These are phyloP conservation scores for Kuraishia ogatae DNA, from an alignment of 805 yeast genomes.

Conservation along the genomic window DNA sequence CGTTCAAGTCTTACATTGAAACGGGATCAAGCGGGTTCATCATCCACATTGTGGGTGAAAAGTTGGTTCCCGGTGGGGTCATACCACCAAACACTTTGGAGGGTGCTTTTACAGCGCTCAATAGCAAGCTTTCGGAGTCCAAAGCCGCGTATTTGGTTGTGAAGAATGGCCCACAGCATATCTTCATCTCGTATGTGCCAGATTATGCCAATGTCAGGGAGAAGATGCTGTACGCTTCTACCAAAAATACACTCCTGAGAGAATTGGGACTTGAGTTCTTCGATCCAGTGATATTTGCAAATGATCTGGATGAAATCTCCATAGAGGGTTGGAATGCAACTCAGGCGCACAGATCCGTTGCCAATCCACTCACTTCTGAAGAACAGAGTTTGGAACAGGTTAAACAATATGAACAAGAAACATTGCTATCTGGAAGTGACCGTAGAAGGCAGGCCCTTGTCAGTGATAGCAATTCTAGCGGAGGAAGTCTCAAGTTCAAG, in stretches of 20 bases:
- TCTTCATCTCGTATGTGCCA: constrained; percentile 80
- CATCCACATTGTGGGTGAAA: constrained; percentile 18
- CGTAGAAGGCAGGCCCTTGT: constrained; percentile 14
- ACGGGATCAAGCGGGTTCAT: constrained; percentile 19
- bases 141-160: constrained; percentile 45
- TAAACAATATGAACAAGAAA: constrained; percentile 30
- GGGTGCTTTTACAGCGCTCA: constrained; percentile 27
- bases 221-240: constrained; percentile 92
- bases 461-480: constrained; percentile 7
- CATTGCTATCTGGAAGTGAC: constrained; percentile 8
- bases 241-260: constrained; percentile 67
- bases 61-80: constrained; percentile 23
- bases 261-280: constrained; percentile 58
- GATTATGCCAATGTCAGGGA: constrained; percentile 72
- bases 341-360: constrained; percentile 24
- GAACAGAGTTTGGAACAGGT: constrained; percentile 45
- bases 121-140: constrained; percentile 19
- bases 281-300: constrained; percentile 42
- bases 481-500: constrained; percentile 6
- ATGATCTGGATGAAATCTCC: constrained; percentile 47
- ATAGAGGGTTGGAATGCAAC: constrained; percentile 37
- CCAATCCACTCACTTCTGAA: constrained; percentile 45
- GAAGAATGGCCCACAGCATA: constrained; percentile 28
- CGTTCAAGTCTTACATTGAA: constrained; percentile 34
- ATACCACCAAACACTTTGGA: constrained; percentile 20